Base-by-base conservation (phyloP, 495 filamentous ascomycete genomes). In the Chaetomium fimeti region DNA sequence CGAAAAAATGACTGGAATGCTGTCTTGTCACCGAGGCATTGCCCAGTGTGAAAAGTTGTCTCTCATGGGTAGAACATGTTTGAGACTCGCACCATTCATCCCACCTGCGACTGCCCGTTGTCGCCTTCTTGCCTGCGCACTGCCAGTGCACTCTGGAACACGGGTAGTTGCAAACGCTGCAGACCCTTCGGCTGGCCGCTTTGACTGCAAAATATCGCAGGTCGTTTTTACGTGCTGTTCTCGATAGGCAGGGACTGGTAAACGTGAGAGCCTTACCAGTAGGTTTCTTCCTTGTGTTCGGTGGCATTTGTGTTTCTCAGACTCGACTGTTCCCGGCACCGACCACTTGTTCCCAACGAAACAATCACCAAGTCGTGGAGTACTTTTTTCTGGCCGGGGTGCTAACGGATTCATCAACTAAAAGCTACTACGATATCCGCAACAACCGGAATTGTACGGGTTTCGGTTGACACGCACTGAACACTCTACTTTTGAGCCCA, bases 101-200 rank as follows among this genome's bases (percentile, higher is more conserved):
- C 11, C 20, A 53, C 2, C 59, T 53, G 59, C 59, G 47, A 42
- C 47, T 53, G 24, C 29, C 59, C 59, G 59, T 48, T 59, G 28
- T 59, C 42, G 3, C 4, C 43, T 60, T 13, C 36, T 20, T 15
- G n/a, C 16, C 47, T 8, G 20, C 28, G 6, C 29, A 27, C 29
- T 52, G 25, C 24, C 13, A 13, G n/a, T 27, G 32, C 24, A 42
- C 2, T 29, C 22, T 61, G 47, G 18, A 53, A n/a, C 24, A 43
- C 47, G 59, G 59, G 48, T 53, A 61, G 24, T 36, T 28, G 59
- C 59, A 53, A 61, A 43, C 28, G 24, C 48, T 28, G 59, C 59
- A 53, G 52, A 43, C 47, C 32, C 20, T 28, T 29, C 48, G 59
- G 59, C 48, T 28, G 42, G 6, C 36, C 29, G 22, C 48, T 15